Evolutionary conservation across 2,329 filamentous ascomycete genomes (phyloP).

Genomic region (Calonectria pauciramosa): DNA sequence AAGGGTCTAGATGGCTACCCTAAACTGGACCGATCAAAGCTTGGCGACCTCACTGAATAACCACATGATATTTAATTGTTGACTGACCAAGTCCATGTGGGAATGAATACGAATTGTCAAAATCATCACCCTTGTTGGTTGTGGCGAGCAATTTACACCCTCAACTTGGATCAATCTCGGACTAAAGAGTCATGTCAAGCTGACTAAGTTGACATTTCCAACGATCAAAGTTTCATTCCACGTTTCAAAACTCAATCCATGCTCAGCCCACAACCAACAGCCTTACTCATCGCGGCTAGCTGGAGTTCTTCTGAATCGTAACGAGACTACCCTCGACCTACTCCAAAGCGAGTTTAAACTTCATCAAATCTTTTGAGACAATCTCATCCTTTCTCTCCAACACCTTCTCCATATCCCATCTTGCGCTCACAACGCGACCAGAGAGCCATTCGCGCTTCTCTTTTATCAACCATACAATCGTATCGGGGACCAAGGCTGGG

Average conservation of each 20-base stretch:
- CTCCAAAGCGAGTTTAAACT: not conserved
- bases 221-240: not conserved
- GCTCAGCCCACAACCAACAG: not conserved
- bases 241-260: not conserved
- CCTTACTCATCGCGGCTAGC: not conserved
- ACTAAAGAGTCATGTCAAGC: not conserved
- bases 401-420: not conserved
- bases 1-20: not conserved
- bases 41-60: not conserved
- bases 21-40: not conserved
- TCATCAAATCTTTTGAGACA: not conserved
- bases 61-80: not conserved
- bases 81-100: not conserved
- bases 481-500: not conserved
- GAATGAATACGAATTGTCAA: not conserved
- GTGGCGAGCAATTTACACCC: not conserved
- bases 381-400: not conserved
- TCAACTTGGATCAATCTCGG: not conserved
- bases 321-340: not conserved
- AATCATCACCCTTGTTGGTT: not conserved
- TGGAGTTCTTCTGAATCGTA: not conserved
- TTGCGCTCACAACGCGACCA: not conserved
- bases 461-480: not conserved
- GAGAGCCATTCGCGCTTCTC: not conserved
- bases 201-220: not conserved